Base-by-base conservation (phyloP, 345 rosid species). In the Theobroma cacao region DNA sequence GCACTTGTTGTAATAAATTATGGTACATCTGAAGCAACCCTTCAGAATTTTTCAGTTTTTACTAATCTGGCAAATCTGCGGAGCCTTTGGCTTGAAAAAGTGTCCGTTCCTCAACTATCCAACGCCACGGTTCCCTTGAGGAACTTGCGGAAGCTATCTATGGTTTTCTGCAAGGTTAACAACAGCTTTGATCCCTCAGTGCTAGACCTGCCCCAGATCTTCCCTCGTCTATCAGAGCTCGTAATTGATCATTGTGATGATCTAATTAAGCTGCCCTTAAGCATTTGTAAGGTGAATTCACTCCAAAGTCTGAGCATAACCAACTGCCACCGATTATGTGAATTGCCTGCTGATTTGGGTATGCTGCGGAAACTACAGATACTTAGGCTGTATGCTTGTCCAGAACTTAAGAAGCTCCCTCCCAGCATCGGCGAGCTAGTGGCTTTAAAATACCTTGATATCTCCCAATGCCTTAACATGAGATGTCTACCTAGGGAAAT, bases 1-100 rank as follows among this genome's bases (percentile, higher is more conserved):
- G 97, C 95, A 47, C 81, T 96, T 24, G 84, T 94, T 33, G 80
- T 89, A 17, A 88, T 92, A 80, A 96, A 96, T 84, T 77, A 89
- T 66, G 79, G 97, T 75, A 62, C 88, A 13, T 78, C 80, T 34
- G 89, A 79, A 30, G 91, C 97, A 26, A 82, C 82, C 36, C 88
- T 94, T 22, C 58, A 53, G 13, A 93, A 94, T 85, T 83, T 88
- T 58, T 87, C 90, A 1, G 83, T 88, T 30, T 88, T 90, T 69
- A 73, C 90, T 33, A 82, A 80, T 81, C 80, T 90, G 80, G 68
- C 76, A 65, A 87, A 89, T 62, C 72, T 96, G 59, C 87, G 89
- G 58, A 95, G 97, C 86, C 89, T 94, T 24, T 93, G 98, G 97
- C 95, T 96, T 24, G 98, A 96, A 82, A 94, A 87, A 68, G 91